These are phyloP conservation scores for Phytopythium mirpurense DNA, from an alignment of 352 stramenopile species.

Conservation along the genomic window DNA sequence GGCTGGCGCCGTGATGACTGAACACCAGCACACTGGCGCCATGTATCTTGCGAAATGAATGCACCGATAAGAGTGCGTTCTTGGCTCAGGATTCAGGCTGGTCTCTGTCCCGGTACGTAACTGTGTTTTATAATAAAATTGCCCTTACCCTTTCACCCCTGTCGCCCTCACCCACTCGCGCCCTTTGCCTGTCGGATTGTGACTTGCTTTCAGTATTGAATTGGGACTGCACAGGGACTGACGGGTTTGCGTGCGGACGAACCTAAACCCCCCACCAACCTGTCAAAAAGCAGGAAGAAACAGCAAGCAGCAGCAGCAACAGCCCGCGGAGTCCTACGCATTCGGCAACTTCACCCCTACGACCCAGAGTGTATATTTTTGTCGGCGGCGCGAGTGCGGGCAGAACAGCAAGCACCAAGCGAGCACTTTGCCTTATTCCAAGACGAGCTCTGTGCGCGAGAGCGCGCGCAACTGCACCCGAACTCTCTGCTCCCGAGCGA, in stretches of 20 bases:
- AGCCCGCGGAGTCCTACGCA: too few species aligned
- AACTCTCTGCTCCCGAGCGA: not conserved
- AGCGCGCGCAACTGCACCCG: not conserved
- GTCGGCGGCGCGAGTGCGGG: not conserved
- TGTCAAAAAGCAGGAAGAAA: slow-evolving; percentile 5
- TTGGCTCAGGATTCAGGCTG: slow-evolving; percentile 1
- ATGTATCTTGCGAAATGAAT: slow-evolving; percentile 1
- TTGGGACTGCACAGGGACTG: slow-evolving; percentile 5
- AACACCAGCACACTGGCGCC: too few species aligned
- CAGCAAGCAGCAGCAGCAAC: too few species aligned
- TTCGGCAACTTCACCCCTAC: slow-evolving; percentile 11
- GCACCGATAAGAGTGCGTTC: not conserved
- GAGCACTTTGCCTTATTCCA: not conserved
- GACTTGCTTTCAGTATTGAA: not conserved
- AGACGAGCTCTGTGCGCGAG: not conserved
- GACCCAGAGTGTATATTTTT: slow-evolving; percentile 4
- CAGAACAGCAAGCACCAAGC: too few species aligned
- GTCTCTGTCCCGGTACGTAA: not conserved
- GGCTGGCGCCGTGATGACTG: too few species aligned
- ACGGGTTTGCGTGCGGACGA: slow-evolving; percentile 5
- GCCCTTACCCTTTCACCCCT: slow-evolving; percentile 1
- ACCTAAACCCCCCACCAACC: slow-evolving; percentile 4
- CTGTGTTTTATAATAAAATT: slow-evolving; percentile 2
- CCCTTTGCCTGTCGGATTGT: not conserved
- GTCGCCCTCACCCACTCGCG: slow-evolving; percentile 5